These are phyloP conservation scores for Thinopyrum elongatum DNA, from an alignment of 176 grass and related monocot species.

Conservation along the genomic window DNA sequence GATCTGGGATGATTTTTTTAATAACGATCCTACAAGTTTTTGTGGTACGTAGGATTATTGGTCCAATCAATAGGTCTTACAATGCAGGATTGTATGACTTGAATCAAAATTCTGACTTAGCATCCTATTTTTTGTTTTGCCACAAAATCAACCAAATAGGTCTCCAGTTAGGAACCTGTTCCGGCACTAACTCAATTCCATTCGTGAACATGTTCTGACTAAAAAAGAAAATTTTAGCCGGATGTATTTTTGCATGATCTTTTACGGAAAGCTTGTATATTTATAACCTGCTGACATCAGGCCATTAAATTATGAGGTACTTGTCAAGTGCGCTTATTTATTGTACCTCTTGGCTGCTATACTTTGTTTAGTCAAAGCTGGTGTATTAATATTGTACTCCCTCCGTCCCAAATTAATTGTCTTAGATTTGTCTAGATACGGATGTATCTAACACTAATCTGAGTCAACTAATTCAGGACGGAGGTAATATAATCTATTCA, in stretches of 20 bases:
- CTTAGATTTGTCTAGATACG: too few relatives aligned
- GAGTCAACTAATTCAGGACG: too few relatives aligned
- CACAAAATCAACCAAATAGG: neutral
- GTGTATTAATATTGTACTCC: neutral
- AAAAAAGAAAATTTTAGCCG: neutral
- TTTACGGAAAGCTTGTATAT: neutral
- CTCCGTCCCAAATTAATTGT: too few relatives aligned
- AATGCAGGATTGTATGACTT: neutral
- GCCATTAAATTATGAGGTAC: neutral
- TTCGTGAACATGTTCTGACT: slow-evolving; percentile 10
- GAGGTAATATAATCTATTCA: neutral
- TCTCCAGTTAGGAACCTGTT: neutral
- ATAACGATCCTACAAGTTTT: neutral
- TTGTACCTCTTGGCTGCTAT: neutral
- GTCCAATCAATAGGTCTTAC: neutral
- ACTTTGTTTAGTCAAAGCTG: neutral
- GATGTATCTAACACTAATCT: too few relatives aligned
- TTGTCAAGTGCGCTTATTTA: neutral
- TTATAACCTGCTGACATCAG: neutral
- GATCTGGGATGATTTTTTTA: neutral
- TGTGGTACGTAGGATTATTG: neutral
- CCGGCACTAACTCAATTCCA: neutral
- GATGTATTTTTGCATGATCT: neutral
- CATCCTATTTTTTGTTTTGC: neutral
- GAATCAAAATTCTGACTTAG: neutral